These are phyloP conservation scores for Oxytropis ochrocephala DNA, from an alignment of 306 rosid genomes.

Conservation along the genomic window DNA sequence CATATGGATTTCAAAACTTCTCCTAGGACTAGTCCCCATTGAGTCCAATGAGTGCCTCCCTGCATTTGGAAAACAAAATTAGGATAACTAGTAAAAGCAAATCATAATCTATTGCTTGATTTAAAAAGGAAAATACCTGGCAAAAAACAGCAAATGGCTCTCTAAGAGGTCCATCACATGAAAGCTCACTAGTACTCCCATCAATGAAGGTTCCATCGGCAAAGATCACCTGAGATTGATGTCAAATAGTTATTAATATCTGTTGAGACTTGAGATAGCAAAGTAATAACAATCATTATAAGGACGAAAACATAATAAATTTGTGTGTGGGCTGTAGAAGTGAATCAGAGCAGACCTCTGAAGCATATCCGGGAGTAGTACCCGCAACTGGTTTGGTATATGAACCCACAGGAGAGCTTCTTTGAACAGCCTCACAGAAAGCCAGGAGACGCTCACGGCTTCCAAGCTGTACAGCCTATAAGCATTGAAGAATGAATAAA, in stretches of 20 bases:
- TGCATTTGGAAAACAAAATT: conserved; percentile 26
- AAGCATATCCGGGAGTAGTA: conserved; percentile 86
- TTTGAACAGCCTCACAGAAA: conserved; percentile 91
- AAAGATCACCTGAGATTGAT: conserved; percentile 66
- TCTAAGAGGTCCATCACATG: conserved; percentile 94
- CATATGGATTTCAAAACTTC: conserved; percentile 65
- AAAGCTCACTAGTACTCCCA: conserved; percentile 97
- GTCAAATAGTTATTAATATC: not conserved
- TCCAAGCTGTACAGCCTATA: conserved; percentile 81
- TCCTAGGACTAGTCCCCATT: conserved; percentile 87
- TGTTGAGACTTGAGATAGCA: not conserved
- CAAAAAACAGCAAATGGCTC: conserved; percentile 89
- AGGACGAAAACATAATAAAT: not conserved
- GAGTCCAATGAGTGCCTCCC: conserved; percentile 98
- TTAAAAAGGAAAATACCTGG: conserved; percentile 42
- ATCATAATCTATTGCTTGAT: not conserved
- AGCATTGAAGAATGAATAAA: not conserved
- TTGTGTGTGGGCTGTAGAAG: not conserved
- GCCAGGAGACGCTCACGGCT: conserved; percentile 74
- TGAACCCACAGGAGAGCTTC: conserved; percentile 86
- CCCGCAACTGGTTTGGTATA: conserved; percentile 84
- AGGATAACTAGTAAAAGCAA: not conserved
- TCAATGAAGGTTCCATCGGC: conserved; percentile 96
- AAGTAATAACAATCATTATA: not conserved
- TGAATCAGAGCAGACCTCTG: conserved; percentile 56